A percentile compares a stretch with the other conserved stretches of the same genome.
These are phyloP conservation scores for Colletotrichum sansevieriae DNA, from an alignment of 2,329 filamentous ascomycete species.

Conservation along the genomic window DNA sequence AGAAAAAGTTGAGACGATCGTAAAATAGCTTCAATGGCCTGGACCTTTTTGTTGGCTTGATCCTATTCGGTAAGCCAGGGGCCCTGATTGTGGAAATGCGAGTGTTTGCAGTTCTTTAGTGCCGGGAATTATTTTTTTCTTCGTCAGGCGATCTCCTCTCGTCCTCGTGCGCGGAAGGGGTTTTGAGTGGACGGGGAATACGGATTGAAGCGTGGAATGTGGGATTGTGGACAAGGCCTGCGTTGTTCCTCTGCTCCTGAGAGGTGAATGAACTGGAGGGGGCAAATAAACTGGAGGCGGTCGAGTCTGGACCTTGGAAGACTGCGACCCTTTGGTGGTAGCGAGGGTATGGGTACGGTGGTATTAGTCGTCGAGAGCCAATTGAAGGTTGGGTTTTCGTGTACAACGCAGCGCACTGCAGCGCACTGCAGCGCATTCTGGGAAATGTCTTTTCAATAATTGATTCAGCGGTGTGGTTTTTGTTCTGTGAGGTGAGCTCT, in stretches of 20 bases:
- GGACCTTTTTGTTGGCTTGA: neutral
- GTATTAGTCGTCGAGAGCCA: neutral
- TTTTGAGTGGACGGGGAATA: constrained; percentile 33
- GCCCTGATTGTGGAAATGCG: constrained; percentile 1
- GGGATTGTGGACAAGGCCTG: constrained; percentile 6
- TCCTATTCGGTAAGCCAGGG: too few relatives aligned
- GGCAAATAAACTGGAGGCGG: neutral
- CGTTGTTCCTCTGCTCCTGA: constrained; percentile 1
- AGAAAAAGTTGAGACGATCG: neutral
- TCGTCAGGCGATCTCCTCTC: neutral
- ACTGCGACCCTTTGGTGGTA: neutral
- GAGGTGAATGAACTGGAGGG: constrained; percentile 1
- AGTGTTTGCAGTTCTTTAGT: constrained; percentile 20
- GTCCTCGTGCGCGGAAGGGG: neutral
- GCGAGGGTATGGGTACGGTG: constrained; percentile 5
- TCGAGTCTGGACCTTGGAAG: neutral
- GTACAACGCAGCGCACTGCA: neutral
- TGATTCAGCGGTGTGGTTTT: neutral
- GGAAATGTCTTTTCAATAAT: neutral
- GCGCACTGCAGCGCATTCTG: neutral
- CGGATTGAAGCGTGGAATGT: constrained; percentile 20
- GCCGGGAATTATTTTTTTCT: constrained; percentile 14
- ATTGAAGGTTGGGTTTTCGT: neutral
- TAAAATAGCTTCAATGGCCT: neutral
- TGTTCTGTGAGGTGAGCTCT: neutral